Conservation (phyloP, 768 basidiomycete genomes). For the Naganishia onofrii region DNA sequence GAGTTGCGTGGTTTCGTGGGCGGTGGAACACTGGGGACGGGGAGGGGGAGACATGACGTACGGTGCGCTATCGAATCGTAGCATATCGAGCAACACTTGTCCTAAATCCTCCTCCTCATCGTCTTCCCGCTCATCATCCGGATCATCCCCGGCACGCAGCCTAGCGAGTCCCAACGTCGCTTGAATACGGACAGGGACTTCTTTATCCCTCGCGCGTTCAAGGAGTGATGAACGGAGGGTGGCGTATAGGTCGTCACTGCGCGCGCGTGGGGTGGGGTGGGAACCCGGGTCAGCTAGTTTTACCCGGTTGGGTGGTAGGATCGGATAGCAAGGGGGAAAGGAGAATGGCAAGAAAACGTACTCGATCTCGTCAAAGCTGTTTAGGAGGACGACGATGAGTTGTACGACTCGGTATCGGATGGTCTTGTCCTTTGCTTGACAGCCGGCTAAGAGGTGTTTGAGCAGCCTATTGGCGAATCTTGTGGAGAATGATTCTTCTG, state of each 20-base stretch:
- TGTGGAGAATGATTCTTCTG: slow-evolving; percentile 66
- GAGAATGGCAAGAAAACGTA: too few relatives aligned
- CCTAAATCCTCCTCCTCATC: slow-evolving; percentile 46
- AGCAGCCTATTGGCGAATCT: slow-evolving; percentile 69
- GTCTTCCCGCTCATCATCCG: slow-evolving; percentile 55
- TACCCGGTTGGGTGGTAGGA: too few relatives aligned
- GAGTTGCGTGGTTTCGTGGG: too few relatives aligned
- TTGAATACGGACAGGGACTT: slow-evolving; percentile 70
- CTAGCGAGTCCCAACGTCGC: slow-evolving; percentile 76
- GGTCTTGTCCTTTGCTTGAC: slow-evolving; percentile 79
- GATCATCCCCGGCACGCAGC: slow-evolving; percentile 71
- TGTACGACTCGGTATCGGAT: slow-evolving; percentile 77
- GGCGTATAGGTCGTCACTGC: slow-evolving; percentile 65
- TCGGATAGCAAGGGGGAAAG: too few relatives aligned
- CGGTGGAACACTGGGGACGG: too few relatives aligned
- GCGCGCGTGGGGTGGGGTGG: not conserved
- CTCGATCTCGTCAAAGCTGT: slow-evolving; percentile 76
- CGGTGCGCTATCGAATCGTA: slow-evolving; percentile 73
- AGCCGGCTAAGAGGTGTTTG: slow-evolving; percentile 72
- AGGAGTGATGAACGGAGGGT: slow-evolving; percentile 64
- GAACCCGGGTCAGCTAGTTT: not conserved
- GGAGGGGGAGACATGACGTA: slow-evolving; percentile 53
- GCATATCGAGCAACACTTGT: slow-evolving; percentile 60
- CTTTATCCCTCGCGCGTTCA: slow-evolving; percentile 75
- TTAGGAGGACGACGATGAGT: slow-evolving; percentile 73